Evolutionary conservation across 129 eudicot genomes (phyloP).

Genomic region (Lonicera japonica): DNA sequence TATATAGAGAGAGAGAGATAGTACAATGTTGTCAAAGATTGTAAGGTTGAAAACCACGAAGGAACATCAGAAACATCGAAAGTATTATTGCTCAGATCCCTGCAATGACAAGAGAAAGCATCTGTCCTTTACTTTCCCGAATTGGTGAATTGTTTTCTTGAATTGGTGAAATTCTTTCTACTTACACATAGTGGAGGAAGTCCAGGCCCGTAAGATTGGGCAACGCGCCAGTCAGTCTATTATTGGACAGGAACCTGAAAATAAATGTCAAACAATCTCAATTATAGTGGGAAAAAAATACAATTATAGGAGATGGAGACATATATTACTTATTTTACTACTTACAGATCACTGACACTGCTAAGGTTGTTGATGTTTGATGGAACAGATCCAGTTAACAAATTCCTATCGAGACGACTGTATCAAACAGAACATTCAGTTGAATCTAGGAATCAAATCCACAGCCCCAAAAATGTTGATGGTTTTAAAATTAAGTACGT

Average conservation of each 20-base stretch:
- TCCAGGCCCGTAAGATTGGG: slow-evolving; percentile 73
- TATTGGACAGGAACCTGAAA: no score
- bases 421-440: neutral
- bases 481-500: slow-evolving; percentile 2
- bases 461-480: neutral
- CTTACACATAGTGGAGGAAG: slow-evolving; percentile 65
- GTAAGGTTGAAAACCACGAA: slow-evolving; percentile 55
- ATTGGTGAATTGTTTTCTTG: no score
- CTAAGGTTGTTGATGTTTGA: slow-evolving; percentile 59
- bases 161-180: neutral
- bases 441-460: neutral
- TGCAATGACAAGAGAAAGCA: slow-evolving; percentile 21
- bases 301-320: no score
- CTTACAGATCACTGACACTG: slow-evolving; percentile 61
- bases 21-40: no score
- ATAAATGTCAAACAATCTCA: no score
- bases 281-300: no score
- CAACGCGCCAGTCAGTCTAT: no score
- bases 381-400: slow-evolving; percentile 59
- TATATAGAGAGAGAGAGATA: slow-evolving; percentile 31
- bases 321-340: slow-evolving; percentile 2
- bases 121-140: no score
- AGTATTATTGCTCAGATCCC: slow-evolving; percentile 88
- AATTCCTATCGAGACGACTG: slow-evolving; percentile 77
- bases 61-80: slow-evolving; percentile 59